phyloP scores from a whole-genome alignment of 2,329 filamentous ascomycete genomes.

The Dactylellina sp. region DNA sequence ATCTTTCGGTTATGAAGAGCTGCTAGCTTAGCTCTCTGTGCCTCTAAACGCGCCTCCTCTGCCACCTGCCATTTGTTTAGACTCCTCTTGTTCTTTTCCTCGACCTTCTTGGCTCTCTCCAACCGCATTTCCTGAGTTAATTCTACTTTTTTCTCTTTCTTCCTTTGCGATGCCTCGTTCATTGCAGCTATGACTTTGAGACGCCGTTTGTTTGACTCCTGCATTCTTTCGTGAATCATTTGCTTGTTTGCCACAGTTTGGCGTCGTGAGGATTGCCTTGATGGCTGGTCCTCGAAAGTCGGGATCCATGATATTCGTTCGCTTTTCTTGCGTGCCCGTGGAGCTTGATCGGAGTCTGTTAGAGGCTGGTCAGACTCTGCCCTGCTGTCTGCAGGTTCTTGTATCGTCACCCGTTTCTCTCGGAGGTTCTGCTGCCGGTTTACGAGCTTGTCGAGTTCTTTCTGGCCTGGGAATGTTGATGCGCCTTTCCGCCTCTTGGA shows the following conservation, averaged over 20 bases:
- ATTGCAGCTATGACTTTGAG: slow-evolving; percentile 66
- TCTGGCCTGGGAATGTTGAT: slow-evolving; percentile 71
- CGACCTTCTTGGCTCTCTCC: slow-evolving; percentile 82
- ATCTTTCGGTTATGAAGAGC: slow-evolving; percentile 88
- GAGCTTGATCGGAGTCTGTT: slow-evolving; percentile 16
- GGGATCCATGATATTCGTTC: slow-evolving; percentile 78
- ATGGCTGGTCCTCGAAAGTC: slow-evolving; percentile 62
- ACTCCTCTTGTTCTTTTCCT: slow-evolving; percentile 88
- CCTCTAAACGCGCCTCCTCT: slow-evolving; percentile 87
- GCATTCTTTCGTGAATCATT: slow-evolving; percentile 69
- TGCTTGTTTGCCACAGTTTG: slow-evolving; percentile 69
- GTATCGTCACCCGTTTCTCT: slow-evolving; percentile 50
- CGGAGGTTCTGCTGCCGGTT: slow-evolving; percentile 47
- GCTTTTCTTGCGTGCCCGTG: slow-evolving; percentile 73
- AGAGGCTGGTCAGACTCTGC: slow-evolving; percentile 4
- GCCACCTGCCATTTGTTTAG: slow-evolving; percentile 93
- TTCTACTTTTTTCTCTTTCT: slow-evolving; percentile 76
- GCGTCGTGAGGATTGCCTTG: slow-evolving; percentile 60
- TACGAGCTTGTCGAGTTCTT: slow-evolving; percentile 51
- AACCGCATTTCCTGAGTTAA: slow-evolving; percentile 90
- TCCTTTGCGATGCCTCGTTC: slow-evolving; percentile 73
- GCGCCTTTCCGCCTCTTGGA: slow-evolving; percentile 84
- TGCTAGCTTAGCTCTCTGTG: slow-evolving; percentile 83
- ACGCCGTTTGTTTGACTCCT: slow-evolving; percentile 70
- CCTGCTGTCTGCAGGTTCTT: slow-evolving; percentile 32